These are phyloP conservation scores for Akanthomyces lecanii DNA, from an alignment of 2,329 filamentous ascomycete genomes.

Conservation along the genomic window DNA sequence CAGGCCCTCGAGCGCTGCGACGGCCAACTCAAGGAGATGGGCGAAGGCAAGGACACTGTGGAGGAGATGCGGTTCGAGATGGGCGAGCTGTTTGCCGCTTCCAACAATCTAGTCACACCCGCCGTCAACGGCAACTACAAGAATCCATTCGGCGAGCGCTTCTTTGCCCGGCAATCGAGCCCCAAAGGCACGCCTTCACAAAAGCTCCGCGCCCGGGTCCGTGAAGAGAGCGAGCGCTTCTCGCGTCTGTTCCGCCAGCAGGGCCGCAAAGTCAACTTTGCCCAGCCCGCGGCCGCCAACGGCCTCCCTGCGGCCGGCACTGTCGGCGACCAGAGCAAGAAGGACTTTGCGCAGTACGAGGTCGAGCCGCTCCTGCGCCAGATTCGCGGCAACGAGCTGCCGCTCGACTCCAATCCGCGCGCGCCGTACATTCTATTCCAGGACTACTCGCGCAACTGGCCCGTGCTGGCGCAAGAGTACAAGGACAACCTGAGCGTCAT, in stretches of 20 bases:
- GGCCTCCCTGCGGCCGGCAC: conserved; percentile 28
- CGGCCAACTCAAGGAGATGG: conserved; percentile 46
- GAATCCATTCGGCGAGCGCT: conserved; percentile 48
- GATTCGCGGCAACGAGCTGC: conserved; percentile 49
- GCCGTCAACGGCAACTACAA: conserved; percentile 53
- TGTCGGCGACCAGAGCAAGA: conserved; percentile 38
- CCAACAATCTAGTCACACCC: conserved; percentile 50
- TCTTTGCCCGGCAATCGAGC: conserved; percentile 47
- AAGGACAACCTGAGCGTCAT: conserved; percentile 52
- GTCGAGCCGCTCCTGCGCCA: conserved; percentile 47
- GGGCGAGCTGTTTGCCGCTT: conserved; percentile 48
- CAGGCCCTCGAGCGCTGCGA: conserved; percentile 47
- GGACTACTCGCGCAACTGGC: conserved; percentile 50
- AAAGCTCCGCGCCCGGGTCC: conserved; percentile 47
- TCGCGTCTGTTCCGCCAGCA: conserved; percentile 45
- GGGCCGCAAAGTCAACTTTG: conserved; percentile 46
- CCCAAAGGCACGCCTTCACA: conserved; percentile 48
- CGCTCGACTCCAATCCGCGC: conserved; percentile 49
- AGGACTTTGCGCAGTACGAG: conserved; percentile 44
- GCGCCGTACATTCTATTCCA: conserved; percentile 53
- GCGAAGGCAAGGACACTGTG: conserved; percentile 47
- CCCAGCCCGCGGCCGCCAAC: conserved; percentile 21
- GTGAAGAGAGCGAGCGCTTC: conserved; percentile 50
- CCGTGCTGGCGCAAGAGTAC: conserved; percentile 48
- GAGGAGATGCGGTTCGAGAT: conserved; percentile 52